Base-by-base conservation (phyloP, 768 basidiomycete genomes). In the Austroboletus festivus region DNA sequence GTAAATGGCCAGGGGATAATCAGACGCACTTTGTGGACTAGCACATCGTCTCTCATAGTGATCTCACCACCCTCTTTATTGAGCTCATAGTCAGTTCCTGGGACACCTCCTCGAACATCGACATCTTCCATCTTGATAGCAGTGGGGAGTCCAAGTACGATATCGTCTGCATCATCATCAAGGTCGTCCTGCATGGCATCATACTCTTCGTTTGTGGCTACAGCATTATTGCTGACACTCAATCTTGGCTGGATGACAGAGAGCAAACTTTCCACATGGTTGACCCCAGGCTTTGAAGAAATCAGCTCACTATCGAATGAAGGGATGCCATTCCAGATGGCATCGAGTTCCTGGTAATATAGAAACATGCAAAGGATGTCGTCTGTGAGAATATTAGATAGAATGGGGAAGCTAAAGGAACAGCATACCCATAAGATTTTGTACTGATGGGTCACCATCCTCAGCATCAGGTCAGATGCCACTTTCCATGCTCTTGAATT, bases 341-440 rank as follows among this genome's bases (percentile, higher is more conserved):
- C 5, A 8, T 56, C 6, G 4, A 56, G 51, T 2, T 47, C 45
- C 13, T 48, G 5, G 2, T 47, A 56, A 10, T 53, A 56, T 2
- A 39, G 55, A 15, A 53, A 56, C 1, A 38, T 2, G 6, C 4
- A 3, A 8, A 45, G 33, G 1, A 56, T 28, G 8, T 56, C 46
- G 3, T 40, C 46, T 56, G 31, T 21, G 30, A 16, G 15, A 7
- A 5, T 8, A 20, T 43, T 24, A 30, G 28, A 28, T 12, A 28
- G 7, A 28, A 20, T 16, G 5, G n/a, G 7, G 15, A 19, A 4
- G 12, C 19, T n/a, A 21, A 18, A 22, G 18, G n/a, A 16, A 43
- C 24, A 37, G 9, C 41, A 38, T 16, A 49, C 42, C 35, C 21
- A 49, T 6, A 19, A 44, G 28, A 44, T 49, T 49, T 38, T 19